These are phyloP conservation scores for Triticum monococcum DNA, from an alignment of 176 grass and related monocot species.

Conservation along the genomic window DNA sequence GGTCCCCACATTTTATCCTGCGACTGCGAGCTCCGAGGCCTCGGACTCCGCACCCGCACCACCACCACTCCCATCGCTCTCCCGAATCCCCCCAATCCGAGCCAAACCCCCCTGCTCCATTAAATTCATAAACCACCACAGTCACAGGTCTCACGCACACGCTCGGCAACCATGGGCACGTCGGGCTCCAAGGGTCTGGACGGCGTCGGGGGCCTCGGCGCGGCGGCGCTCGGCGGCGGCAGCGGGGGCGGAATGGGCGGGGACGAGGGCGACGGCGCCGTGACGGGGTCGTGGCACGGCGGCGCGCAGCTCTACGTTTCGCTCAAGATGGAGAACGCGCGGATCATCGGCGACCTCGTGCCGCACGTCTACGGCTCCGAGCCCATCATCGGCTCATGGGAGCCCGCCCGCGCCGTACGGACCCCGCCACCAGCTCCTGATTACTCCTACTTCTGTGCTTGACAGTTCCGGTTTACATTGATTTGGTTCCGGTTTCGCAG, in stretches of 20 bases:
- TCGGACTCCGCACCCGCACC: background rate
- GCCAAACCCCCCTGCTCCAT: background rate
- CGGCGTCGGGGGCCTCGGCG: background rate
- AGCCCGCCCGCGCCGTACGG: slow-evolving; percentile 72
- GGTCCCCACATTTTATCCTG: slow-evolving; percentile 5
- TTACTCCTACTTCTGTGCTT: background rate
- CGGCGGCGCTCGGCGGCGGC: background rate
- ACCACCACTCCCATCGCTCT: slow-evolving; percentile 47
- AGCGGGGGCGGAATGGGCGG: slow-evolving; percentile 6
- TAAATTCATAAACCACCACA: slow-evolving; percentile 10
- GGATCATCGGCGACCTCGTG: slow-evolving; percentile 77
- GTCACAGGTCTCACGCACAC: background rate
- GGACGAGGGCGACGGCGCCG: slow-evolving; percentile 27
- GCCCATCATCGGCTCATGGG: slow-evolving; percentile 92
- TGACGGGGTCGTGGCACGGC: slow-evolving; percentile 65
- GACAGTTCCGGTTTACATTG: background rate
- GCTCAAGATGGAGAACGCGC: slow-evolving; percentile 94
- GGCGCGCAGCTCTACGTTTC: slow-evolving; percentile 93
- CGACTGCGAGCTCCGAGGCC: slow-evolving; percentile 17
- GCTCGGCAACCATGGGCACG: slow-evolving; percentile 40
- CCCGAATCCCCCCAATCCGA: slow-evolving; percentile 26
- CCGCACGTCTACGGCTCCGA: slow-evolving; percentile 95
- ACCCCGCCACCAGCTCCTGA: background rate
- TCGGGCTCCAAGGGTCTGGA: slow-evolving; percentile 48
- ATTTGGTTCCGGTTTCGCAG: slow-evolving; percentile 28